Conservation (phyloP, 176 grass and related monocot species). For the Musa beccarii region DNA sequence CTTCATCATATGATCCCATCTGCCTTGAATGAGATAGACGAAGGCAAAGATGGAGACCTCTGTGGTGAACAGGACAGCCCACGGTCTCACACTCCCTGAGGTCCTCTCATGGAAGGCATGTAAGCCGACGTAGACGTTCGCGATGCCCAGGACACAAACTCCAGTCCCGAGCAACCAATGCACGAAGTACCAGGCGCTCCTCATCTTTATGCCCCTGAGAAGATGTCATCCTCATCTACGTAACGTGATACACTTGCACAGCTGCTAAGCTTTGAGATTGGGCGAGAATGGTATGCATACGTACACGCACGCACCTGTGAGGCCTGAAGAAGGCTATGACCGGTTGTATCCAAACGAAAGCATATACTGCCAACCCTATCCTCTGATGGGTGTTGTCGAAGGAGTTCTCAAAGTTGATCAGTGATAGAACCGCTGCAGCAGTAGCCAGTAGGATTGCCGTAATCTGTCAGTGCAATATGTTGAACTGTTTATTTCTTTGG, state of each 20-base stretch:
- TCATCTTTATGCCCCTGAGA: conserved; percentile 50
- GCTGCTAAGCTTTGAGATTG: neutral
- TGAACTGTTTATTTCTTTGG: neutral
- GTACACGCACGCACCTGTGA: conserved; percentile 35
- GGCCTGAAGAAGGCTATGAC: conserved; percentile 79
- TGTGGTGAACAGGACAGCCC: conserved; percentile 63
- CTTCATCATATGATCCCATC: conserved; percentile 69
- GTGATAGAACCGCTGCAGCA: conserved; percentile 52
- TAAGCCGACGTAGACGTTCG: conserved; percentile 74
- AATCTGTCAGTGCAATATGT: conserved; percentile 31
- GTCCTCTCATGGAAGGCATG: conserved; percentile 69
- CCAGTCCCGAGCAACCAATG: conserved; percentile 64
- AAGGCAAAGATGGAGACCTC: conserved; percentile 62
- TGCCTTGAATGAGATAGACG: conserved; percentile 69
- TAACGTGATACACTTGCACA: neutral
- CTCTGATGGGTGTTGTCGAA: conserved; percentile 86
- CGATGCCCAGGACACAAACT: conserved; percentile 44
- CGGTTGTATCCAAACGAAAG: conserved; percentile 78
- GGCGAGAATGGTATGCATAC: neutral
- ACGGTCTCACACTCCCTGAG: conserved; percentile 48
- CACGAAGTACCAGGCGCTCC: conserved; percentile 70
- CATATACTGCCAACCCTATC: conserved; percentile 71
- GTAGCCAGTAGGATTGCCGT: conserved; percentile 63
- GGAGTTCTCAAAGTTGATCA: conserved; percentile 90
- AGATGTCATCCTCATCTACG: neutral